phyloP scores from a whole-genome alignment of 345 rosid genomes.

The Combretum micranthum region DNA sequence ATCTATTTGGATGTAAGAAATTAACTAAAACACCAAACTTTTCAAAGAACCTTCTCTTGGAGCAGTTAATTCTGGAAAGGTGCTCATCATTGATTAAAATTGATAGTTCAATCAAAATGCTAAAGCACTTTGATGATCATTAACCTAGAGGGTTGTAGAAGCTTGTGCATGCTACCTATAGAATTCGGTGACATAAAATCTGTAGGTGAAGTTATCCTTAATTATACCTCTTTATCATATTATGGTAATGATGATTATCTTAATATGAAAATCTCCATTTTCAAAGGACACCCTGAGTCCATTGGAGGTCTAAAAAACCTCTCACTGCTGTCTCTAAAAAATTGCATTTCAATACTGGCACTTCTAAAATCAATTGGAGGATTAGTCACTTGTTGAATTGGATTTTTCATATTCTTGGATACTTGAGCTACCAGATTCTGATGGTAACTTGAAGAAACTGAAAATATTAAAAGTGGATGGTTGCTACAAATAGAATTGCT shows the following conservation, averaged over 20 bases:
- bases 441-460: not conserved
- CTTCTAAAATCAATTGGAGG: not conserved
- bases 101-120: not conserved
- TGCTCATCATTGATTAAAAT: not conserved
- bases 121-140: not conserved
- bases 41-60: not conserved
- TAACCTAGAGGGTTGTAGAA: not conserved
- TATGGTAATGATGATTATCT: too few relatives aligned
- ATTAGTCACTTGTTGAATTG: not conserved
- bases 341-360: not conserved
- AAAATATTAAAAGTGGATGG: not conserved
- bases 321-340: not conserved
- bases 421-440: not conserved
- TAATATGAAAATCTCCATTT: too few relatives aligned
- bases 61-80: not conserved
- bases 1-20: not conserved
- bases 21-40: slow-evolving; percentile 1
- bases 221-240: not conserved
- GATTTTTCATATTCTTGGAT: not conserved
- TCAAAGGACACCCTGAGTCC: not conserved
- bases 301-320: not conserved
- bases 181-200: not conserved
- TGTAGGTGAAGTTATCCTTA: not conserved
- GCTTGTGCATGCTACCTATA: not conserved
- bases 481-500: not conserved